phyloP scores from a whole-genome alignment of 257 asterid genomes.

The Coffea canephora region DNA sequence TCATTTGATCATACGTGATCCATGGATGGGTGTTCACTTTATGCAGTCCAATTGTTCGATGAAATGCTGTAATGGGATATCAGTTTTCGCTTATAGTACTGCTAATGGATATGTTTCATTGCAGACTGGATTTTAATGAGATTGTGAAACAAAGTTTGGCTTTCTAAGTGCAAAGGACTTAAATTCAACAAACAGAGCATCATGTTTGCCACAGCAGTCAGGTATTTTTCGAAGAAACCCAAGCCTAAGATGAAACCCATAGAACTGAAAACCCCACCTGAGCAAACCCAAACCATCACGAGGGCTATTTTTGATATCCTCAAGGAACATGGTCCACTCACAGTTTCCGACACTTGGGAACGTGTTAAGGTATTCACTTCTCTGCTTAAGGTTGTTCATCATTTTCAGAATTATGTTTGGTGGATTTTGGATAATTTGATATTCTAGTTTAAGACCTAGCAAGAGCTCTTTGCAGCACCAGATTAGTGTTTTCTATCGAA shows the following conservation, averaged over 20 bases:
- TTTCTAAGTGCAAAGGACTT: background rate
- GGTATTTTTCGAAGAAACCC: slow-evolving; percentile 70
- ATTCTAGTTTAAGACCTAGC: background rate
- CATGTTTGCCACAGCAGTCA: slow-evolving; percentile 80
- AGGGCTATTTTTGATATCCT: slow-evolving; percentile 74
- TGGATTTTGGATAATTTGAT: background rate
- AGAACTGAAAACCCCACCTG: slow-evolving; percentile 81
- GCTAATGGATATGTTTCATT: background rate
- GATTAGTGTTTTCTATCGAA: background rate
- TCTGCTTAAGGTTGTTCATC: background rate
- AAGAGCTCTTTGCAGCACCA: too few relatives aligned
- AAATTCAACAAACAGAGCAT: background rate
- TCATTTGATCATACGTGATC: background rate
- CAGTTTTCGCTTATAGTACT: background rate
- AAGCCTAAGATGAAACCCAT: slow-evolving; percentile 93
- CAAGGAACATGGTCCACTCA: slow-evolving; percentile 88
- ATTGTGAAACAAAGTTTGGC: background rate
- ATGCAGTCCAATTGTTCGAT: slow-evolving; percentile 9
- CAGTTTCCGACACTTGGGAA: slow-evolving; percentile 85
- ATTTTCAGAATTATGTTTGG: background rate
- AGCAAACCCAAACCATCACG: slow-evolving; percentile 88
- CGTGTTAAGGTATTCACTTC: slow-evolving; percentile 64
- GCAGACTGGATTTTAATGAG: slow-evolving; percentile 4
- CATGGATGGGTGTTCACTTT: too few relatives aligned
- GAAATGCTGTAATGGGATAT: slow-evolving; percentile 6